These are phyloP conservation scores for Brassica rapa DNA, from an alignment of 345 rosid genomes.

Conservation along the genomic window DNA sequence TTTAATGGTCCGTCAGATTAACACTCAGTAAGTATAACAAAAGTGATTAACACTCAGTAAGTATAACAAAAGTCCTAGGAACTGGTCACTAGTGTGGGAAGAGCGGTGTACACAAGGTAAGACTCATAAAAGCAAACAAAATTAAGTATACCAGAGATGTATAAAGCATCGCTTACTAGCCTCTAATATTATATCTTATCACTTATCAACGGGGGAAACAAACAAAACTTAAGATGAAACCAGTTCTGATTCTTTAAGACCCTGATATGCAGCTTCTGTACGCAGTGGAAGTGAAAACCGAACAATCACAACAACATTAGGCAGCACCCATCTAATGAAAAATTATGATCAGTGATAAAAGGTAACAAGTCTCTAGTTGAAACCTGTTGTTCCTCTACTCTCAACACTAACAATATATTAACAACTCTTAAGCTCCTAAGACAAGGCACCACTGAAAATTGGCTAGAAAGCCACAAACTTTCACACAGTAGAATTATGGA, in stretches of 20 bases:
- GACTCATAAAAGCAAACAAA: conserved; percentile 20
- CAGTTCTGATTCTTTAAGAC: conserved; percentile 84
- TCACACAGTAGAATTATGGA: background rate
- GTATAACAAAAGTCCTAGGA: no score
- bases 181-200: background rate
- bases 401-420: no score
- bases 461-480: background rate
- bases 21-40: no score
- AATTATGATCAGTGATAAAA: no score
- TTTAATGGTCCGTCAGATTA: no score
- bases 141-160: no score
- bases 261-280: conserved; percentile 75
- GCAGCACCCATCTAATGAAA: no score
- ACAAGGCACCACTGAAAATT: background rate
- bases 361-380: no score
- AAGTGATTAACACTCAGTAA: no score
- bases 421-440: background rate
- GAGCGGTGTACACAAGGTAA: conserved; percentile 13
- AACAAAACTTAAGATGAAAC: conserved; percentile 18
- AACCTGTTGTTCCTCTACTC: no score
- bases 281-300: conserved; percentile 31
- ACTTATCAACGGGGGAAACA: conserved; percentile 23
- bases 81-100: no score
- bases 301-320: no score
- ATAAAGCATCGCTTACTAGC: conserved; percentile 20